Conservation (phyloP, 345 rosid species). For the Dimocarpus longan region DNA sequence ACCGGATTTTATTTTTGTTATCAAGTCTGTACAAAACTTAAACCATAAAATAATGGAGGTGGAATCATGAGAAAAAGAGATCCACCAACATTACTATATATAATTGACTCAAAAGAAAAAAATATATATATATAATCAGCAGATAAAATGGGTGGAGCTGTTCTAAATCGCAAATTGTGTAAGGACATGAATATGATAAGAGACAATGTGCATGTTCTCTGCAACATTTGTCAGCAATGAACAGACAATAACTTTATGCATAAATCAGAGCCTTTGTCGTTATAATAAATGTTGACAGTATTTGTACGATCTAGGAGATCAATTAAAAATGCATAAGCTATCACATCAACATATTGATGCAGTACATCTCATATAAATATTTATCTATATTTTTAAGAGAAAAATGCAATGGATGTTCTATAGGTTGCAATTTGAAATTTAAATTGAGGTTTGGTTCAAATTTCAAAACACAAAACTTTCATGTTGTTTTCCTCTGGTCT, state of each 20-base stretch:
- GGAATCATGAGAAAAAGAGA: not conserved
- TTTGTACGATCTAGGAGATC: not conserved
- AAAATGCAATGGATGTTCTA: not conserved
- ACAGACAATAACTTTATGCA: not conserved
- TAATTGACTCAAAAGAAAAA: too few species aligned
- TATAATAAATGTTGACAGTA: not conserved
- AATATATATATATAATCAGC: not conserved
- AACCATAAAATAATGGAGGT: not conserved
- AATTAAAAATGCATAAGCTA: not conserved
- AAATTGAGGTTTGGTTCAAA: not conserved
- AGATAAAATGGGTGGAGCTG: not conserved
- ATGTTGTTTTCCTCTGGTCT: not conserved
- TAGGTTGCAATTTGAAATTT: too few species aligned
- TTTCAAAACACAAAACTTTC: too few species aligned
- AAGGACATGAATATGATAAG: not conserved
- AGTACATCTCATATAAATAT: not conserved
- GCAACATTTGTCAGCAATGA: constrained; percentile 9
- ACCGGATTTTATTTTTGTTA: too few species aligned
- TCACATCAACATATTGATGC: too few species aligned
- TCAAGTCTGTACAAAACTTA: not conserved
- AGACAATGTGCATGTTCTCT: constrained; percentile 22
- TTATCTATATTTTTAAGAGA: not conserved
- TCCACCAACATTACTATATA: constrained; percentile 5
- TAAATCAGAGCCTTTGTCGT: constrained; percentile 3
- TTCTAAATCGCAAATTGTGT: not conserved